Evolutionary conservation across 192 early-diverging fungal species (phyloP).

Genomic region (Spizellomyces sp.): DNA sequence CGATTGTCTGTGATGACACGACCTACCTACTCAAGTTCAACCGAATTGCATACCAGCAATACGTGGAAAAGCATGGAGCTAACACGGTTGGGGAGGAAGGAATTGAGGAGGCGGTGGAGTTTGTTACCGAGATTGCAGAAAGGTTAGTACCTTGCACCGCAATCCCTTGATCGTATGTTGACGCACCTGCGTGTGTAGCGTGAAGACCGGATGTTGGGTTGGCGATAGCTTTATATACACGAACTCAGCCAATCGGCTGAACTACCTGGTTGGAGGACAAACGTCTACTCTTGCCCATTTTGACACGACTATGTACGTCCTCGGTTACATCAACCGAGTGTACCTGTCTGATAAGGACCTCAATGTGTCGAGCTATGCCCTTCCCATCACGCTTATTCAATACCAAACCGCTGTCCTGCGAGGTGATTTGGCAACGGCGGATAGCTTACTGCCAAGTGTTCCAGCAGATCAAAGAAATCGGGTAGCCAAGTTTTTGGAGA

Average conservation of each 20-base stretch:
- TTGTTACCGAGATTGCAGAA: constrained; percentile 90
- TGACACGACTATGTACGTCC: constrained; percentile 85
- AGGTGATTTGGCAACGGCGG: constrained; percentile 86
- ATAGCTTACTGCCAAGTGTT: constrained; percentile 78
- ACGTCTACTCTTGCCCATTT: constrained; percentile 95
- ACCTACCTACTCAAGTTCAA: constrained; percentile 96
- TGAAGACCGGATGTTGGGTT: constrained; percentile 95
- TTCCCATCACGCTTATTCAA: constrained; percentile 94
- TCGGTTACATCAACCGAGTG: constrained; percentile 95
- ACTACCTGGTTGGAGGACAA: constrained; percentile 95
- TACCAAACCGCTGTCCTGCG: constrained; percentile 98
- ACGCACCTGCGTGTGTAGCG: constrained; percentile 47
- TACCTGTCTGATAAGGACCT: constrained; percentile 94
- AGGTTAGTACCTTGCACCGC: constrained; percentile 42
- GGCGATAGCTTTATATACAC: constrained; percentile 99
- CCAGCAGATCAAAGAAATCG: constrained; percentile 85
- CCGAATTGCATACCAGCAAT: constrained; percentile 78
- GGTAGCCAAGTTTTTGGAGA: constrained; percentile 94
- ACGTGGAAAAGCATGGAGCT: constrained; percentile 69
- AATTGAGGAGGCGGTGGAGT: constrained; percentile 94
- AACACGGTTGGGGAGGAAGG: constrained; percentile 82
- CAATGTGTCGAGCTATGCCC: constrained; percentile 83
- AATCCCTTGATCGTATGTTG: neutral
- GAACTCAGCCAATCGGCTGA: constrained; percentile 84
- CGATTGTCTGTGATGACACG: constrained; percentile 90